These are phyloP conservation scores for Panicum virgatum DNA, from an alignment of 202 grass and related monocot species.

Conservation along the genomic window DNA sequence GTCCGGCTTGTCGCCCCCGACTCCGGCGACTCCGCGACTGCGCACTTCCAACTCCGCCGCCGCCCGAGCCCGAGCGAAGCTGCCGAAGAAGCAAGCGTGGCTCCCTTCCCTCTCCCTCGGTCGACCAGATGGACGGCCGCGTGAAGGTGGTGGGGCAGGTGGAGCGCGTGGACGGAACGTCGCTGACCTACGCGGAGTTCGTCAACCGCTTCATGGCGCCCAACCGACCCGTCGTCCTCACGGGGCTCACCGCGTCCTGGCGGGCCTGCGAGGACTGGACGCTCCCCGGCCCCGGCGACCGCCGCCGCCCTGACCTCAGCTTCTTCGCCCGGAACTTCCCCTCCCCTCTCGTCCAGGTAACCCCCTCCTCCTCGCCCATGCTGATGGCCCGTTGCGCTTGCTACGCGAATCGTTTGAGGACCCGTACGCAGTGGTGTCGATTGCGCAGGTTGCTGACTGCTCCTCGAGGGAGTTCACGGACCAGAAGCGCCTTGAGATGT, in stretches of 20 bases:
- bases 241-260: slow-evolving; percentile 77
- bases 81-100: not conserved
- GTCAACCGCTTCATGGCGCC: slow-evolving; percentile 66
- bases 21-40: not conserved
- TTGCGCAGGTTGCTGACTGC: slow-evolving; percentile 77
- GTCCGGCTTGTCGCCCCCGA: not conserved
- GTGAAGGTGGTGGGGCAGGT: slow-evolving; percentile 69
- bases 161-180: slow-evolving; percentile 63
- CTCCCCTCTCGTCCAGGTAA: slow-evolving; percentile 65
- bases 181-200: slow-evolving; percentile 68
- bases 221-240: slow-evolving; percentile 79
- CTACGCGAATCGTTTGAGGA: slow-evolving; percentile 9
- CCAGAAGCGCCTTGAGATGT: slow-evolving; percentile 87
- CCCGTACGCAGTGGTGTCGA: not conserved
- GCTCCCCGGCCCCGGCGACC: not conserved
- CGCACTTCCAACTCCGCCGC: slow-evolving; percentile 6
- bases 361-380: not conserved
- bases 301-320: slow-evolving; percentile 54
- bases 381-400: not conserved
- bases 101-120: not conserved
- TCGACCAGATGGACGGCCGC: slow-evolving; percentile 22
- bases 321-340: slow-evolving; percentile 73
- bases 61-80: not conserved
- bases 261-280: slow-evolving; percentile 66
- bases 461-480: slow-evolving; percentile 66